phyloP scores from a whole-genome alignment of 331 rosid species.

The Stylosanthes scabra region DNA sequence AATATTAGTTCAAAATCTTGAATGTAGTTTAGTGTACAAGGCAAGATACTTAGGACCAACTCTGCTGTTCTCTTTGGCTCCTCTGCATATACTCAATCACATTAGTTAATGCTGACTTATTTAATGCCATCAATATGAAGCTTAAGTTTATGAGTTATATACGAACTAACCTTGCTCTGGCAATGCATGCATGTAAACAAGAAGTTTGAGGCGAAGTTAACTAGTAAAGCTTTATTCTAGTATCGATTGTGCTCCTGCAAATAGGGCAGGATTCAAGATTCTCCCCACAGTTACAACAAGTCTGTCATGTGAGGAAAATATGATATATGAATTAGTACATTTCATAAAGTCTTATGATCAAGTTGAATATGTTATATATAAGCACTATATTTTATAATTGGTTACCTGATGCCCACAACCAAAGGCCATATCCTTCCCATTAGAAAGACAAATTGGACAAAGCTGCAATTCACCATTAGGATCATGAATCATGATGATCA shows the following conservation, averaged over 20 bases:
- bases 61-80: slow-evolving; percentile 33
- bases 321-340: not conserved
- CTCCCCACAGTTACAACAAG: slow-evolving; percentile 86
- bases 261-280: slow-evolving; percentile 74
- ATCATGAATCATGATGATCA: slow-evolving; percentile 27
- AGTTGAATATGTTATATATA: slow-evolving; percentile 2
- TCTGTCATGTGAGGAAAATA: slow-evolving; percentile 50
- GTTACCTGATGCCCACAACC: slow-evolving; percentile 90
- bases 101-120: slow-evolving; percentile 5
- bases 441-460: slow-evolving; percentile 75
- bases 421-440: slow-evolving; percentile 78
- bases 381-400: slow-evolving; percentile 11
- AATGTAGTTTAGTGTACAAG: slow-evolving; percentile 4
- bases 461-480: slow-evolving; percentile 49
- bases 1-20: slow-evolving; percentile 33
- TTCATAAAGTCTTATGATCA: slow-evolving; percentile 9
- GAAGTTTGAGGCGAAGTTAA: slow-evolving; percentile 3
- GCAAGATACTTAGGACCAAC: slow-evolving; percentile 12
- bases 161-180: slow-evolving; percentile 17
- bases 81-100: slow-evolving; percentile 7
- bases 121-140: slow-evolving; percentile 9
- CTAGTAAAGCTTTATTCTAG: slow-evolving; percentile 77
- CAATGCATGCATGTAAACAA: slow-evolving; percentile 16
- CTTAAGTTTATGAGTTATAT: not conserved
- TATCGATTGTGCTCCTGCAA: slow-evolving; percentile 70